Evolutionary conservation across 2,329 filamentous ascomycete species (phyloP).

Genomic region (Ophiostoma himal-ulmi): DNA sequence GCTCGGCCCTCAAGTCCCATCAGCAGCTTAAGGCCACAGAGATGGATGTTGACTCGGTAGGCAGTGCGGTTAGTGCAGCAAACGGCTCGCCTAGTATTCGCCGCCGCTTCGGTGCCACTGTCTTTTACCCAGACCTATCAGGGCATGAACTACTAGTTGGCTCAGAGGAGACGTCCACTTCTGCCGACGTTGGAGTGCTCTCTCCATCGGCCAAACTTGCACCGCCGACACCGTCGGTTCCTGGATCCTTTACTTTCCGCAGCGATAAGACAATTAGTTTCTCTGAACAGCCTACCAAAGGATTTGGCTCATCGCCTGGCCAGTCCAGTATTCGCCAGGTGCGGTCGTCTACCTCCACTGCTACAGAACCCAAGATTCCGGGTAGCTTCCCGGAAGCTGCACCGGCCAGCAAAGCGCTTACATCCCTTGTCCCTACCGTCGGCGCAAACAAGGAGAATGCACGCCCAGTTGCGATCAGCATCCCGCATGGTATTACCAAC

Average conservation of each 20-base stretch:
- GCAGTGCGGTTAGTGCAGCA: background rate
- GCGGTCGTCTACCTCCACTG: constrained; percentile 44
- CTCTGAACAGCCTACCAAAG: constrained; percentile 41
- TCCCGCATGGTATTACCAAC: constrained; percentile 57
- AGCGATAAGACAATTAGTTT: constrained; percentile 61
- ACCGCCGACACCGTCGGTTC: constrained; percentile 38
- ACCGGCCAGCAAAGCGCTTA: constrained; percentile 29
- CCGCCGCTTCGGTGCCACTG: constrained; percentile 31
- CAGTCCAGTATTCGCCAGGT: constrained; percentile 58
- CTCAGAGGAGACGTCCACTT: background rate
- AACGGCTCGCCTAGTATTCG: constrained; percentile 22
- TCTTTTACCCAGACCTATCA: constrained; percentile 51
- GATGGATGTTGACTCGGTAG: background rate
- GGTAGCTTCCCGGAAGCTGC: constrained; percentile 52
- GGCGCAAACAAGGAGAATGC: constrained; percentile 52
- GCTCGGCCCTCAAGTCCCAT: constrained; percentile 37
- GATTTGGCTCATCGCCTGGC: constrained; percentile 54
- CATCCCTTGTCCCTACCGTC: constrained; percentile 26
- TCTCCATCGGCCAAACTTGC: constrained; percentile 17
- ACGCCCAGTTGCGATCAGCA: constrained; percentile 40
- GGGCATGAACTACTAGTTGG: constrained; percentile 26
- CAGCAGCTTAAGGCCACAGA: constrained; percentile 11
- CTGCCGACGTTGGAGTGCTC: background rate
- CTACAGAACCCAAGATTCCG: constrained; percentile 31
- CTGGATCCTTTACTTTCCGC: constrained; percentile 60